Evolutionary conservation across 75 land plant genomes (phyloP).

Genomic region (Sequoiadendron giganteum): DNA sequence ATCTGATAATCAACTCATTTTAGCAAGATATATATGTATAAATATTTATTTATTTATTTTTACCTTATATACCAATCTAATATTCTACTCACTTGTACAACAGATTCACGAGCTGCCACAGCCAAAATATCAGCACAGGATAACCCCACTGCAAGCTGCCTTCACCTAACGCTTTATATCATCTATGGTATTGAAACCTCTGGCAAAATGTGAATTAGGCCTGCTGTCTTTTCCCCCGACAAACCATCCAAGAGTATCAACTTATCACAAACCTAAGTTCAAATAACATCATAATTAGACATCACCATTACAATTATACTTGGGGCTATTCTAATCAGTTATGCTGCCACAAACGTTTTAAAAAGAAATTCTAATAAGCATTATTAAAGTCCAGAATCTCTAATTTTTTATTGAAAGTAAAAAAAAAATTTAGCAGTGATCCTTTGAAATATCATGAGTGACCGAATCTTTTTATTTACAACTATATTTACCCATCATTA

Average conservation of each 20-base stretch:
- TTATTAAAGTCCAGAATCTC: too few relatives aligned
- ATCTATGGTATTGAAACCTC: slow-evolving; percentile 31
- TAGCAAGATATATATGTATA: too few relatives aligned
- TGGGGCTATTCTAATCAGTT: not conserved
- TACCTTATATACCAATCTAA: not conserved
- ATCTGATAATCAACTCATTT: too few relatives aligned
- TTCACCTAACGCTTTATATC: slow-evolving; percentile 25
- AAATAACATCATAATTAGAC: not conserved
- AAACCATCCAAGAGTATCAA: slow-evolving; percentile 38
- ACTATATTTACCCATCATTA: too few relatives aligned
- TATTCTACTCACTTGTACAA: not conserved
- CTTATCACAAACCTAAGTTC: slow-evolving; percentile 38
- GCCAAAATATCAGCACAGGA: slow-evolving; percentile 30
- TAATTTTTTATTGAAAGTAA: too few relatives aligned
- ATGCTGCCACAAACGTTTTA: not conserved
- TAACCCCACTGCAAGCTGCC: slow-evolving; percentile 23
- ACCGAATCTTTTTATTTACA: too few relatives aligned
- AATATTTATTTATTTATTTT: not conserved
- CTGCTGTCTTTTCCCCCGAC: slow-evolving; percentile 24
- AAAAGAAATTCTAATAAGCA: not conserved
- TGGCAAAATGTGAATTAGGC: slow-evolving; percentile 11
- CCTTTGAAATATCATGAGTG: too few relatives aligned
- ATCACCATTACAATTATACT: not conserved
- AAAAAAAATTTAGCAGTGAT: too few relatives aligned
- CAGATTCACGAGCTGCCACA: not conserved